Evolutionary conservation across 2,329 filamentous ascomycete genomes (phyloP), one percentile per base, ranked within the genome.

Genomic region (Fusarium cyanostomum): DNA sequence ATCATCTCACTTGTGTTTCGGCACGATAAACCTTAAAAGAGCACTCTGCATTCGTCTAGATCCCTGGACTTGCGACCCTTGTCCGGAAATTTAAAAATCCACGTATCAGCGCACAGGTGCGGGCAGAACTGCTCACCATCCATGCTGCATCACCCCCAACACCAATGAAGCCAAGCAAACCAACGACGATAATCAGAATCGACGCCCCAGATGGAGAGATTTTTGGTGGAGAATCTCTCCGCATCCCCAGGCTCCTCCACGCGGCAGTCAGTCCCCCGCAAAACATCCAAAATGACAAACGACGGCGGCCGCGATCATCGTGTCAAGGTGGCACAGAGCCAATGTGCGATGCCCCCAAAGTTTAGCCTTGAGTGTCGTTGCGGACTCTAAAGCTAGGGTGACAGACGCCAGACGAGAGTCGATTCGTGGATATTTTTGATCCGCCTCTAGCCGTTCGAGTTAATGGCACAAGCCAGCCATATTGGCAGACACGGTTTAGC

Each of bases 341-440:
- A 55, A 52, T 66, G 34, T 51, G 27, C n/a, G 7, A 43, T 55
- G 50, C 50, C 59, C 68, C 57, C 67, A 53, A 67, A 52, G 51
- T 52, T 45, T 41, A 30, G 49, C 34, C 48, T 43, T 37, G 30
- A 46, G 35, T 18, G 55, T 48, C 34, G 27, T 52, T 13, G 26
- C 31, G 33, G 44, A 26, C 45, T 52, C 24, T 43, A 60, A 30
- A 4, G 6, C 21, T 21, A 21, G 21, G 42, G 53, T 35, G 37
- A 59, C 30, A 34, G 30, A 52, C 30, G 30, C 21, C 44, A 48
- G 28, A 41, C 26, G 26, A 18, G 43, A 51, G 41, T 43, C 37
- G 27, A 70, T 70, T 70, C 67, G 67, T 70, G 67, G 67, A 61
- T 11, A 35, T 56, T 60, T 53, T 61, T 61, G 12, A 35, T 59